Evolutionary conservation across 768 basidiomycete species (phyloP).

Genomic region (Tylopilus subfusipes): DNA sequence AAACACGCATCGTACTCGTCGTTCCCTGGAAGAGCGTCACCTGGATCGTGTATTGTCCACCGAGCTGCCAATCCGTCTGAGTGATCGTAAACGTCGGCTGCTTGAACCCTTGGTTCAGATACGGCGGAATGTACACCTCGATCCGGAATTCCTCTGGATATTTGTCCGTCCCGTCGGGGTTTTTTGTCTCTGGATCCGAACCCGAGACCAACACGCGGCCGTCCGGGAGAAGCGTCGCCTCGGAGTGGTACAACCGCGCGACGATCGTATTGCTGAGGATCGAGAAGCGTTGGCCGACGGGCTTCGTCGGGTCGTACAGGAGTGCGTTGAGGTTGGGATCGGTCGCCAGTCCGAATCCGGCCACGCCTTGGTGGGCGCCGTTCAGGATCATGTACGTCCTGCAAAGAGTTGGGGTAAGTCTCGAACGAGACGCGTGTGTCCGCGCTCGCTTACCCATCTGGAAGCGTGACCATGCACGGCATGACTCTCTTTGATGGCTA

Average conservation of each 20-base stretch:
- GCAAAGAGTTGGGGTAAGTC: slow-evolving; percentile 25
- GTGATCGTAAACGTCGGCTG: slow-evolving; percentile 63
- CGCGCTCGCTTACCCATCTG: slow-evolving; percentile 31
- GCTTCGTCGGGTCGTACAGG: slow-evolving; percentile 64
- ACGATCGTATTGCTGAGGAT: slow-evolving; percentile 67
- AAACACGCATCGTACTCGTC: slow-evolving; percentile 51
- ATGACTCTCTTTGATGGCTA: slow-evolving; percentile 74
- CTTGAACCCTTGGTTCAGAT: slow-evolving; percentile 58
- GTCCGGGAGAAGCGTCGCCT: slow-evolving; percentile 69
- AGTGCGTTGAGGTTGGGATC: slow-evolving; percentile 63
- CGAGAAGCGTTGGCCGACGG: slow-evolving; percentile 59
- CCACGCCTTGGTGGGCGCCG: slow-evolving; percentile 65
- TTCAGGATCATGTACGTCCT: slow-evolving; percentile 79
- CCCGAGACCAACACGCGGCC: slow-evolving; percentile 75
- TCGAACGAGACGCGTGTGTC: not conserved
- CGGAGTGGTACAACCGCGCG: slow-evolving; percentile 76
- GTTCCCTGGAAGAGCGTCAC: slow-evolving; percentile 40
- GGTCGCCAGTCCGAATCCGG: slow-evolving; percentile 67
- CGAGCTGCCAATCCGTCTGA: slow-evolving; percentile 61
- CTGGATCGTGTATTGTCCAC: slow-evolving; percentile 50
- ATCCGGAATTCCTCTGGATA: slow-evolving; percentile 78
- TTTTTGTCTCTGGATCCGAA: slow-evolving; percentile 61
- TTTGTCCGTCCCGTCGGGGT: slow-evolving; percentile 35
- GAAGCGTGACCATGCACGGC: slow-evolving; percentile 69
- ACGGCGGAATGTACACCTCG: slow-evolving; percentile 84